Base-by-base conservation (phyloP, 2,329 filamentous ascomycete species). In the Xylariales sp. region DNA sequence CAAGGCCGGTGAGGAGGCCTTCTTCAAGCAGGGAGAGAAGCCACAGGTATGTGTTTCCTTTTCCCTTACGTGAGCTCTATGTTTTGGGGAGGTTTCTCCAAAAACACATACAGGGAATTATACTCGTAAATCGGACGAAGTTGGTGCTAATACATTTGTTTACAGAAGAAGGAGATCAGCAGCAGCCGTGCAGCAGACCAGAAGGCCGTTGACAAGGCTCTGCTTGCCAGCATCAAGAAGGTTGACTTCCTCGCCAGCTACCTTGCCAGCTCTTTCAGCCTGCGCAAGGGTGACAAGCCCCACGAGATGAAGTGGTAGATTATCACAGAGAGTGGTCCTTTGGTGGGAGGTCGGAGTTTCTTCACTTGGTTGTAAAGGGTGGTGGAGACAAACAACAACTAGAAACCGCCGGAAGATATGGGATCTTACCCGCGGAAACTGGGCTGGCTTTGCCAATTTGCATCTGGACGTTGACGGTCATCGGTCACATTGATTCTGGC, bases 1-100 rank as follows among this genome's bases (percentile, higher is more conserved):
- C 78, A 95, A 96, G 86, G 85, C 87, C 60, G 83, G 84, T 61
- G 91, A 98, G 81, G 91, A 96, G 69, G 88, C 90, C 68, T 98
- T 98, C 83, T 96, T 97, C 85, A 90, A 93, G 83, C 89, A 96
- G 81, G 81, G 90, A 70, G 90, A 96, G 84, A 95, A 95, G 83
- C 78, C 88, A 66, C 80, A 95, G 88, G 89, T 95, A 81, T 54
- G 86, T n/a, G n/a, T n/a, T n/a, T n/a, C n/a, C n/a, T n/a, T n/a
- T n/a, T n/a, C n/a, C n/a, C n/a, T n/a, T n/a, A n/a, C n/a, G n/a
- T n/a, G n/a, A n/a, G n/a, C n/a, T n/a, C n/a, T n/a, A n/a, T n/a
- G n/a, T n/a, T n/a, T n/a, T n/a, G n/a, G n/a, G n/a, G n/a, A n/a
- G n/a, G n/a, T n/a, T n/a, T n/a, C n/a, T n/a, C n/a, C n/a, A n/a